These are phyloP conservation scores for Phyllosticta capitalensis DNA, from an alignment of 2,329 filamentous ascomycete genomes.

Conservation along the genomic window DNA sequence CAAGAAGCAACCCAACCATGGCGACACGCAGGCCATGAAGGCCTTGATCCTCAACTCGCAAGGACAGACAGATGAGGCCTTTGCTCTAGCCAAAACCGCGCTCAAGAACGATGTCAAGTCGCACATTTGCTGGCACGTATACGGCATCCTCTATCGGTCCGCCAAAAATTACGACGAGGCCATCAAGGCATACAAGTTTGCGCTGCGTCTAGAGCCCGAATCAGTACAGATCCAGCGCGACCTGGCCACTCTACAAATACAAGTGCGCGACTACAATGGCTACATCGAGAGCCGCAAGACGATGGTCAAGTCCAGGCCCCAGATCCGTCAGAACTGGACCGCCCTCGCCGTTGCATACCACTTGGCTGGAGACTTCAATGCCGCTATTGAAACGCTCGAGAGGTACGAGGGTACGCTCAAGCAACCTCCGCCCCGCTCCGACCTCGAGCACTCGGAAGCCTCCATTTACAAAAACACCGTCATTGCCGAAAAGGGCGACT, in stretches of 20 bases:
- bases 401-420: slow-evolving; percentile 94
- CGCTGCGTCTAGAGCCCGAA: slow-evolving; percentile 84
- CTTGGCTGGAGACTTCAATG: slow-evolving; percentile 69
- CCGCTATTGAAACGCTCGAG: slow-evolving; percentile 83
- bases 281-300: slow-evolving; percentile 81
- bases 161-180: slow-evolving; percentile 98
- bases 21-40: slow-evolving; percentile 98
- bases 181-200: slow-evolving; percentile 98
- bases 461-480: slow-evolving; percentile 90
- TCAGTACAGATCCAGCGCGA: slow-evolving; percentile 91
- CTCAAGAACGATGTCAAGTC: slow-evolving; percentile 97
- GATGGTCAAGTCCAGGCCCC: slow-evolving; percentile 79
- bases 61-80: slow-evolving; percentile 89
- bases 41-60: slow-evolving; percentile 90
- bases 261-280: slow-evolving; percentile 91
- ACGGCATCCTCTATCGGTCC: slow-evolving; percentile 83
- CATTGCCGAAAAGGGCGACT: slow-evolving; percentile 82
- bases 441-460: slow-evolving; percentile 90
- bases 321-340: slow-evolving; percentile 88
- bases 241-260: slow-evolving; percentile 82
- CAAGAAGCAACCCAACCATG: slow-evolving; percentile 89
- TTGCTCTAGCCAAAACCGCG: slow-evolving; percentile 82
- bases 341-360: slow-evolving; percentile 92
- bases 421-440: slow-evolving; percentile 61
- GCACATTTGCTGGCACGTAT: slow-evolving; percentile 99